These are phyloP conservation scores for Trichophyton mentagrophytes DNA, from an alignment of 2,329 filamentous ascomycete species.

Conservation along the genomic window DNA sequence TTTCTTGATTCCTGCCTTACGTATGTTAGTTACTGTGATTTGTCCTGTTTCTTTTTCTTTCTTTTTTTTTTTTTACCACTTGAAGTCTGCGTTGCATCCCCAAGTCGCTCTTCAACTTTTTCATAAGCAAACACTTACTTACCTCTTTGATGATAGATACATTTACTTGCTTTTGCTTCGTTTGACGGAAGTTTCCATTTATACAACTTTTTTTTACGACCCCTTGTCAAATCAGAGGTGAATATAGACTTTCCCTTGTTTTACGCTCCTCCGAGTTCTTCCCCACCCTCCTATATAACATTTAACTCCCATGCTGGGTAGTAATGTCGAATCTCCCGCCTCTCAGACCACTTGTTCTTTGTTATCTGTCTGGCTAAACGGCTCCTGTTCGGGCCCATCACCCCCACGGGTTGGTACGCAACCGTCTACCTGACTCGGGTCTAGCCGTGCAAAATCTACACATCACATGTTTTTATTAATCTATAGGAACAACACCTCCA, in stretches of 20 bases:
- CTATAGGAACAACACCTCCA: neutral
- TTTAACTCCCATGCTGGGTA: neutral
- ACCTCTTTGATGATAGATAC: neutral
- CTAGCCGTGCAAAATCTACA: neutral
- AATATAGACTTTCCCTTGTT: constrained; percentile 2
- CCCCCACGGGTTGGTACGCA: neutral
- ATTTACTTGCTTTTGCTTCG: no score
- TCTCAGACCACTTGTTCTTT: neutral
- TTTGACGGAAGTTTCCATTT: neutral
- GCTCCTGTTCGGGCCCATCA: neutral
- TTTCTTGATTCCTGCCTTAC: no score
- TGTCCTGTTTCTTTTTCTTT: neutral
- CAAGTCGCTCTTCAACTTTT: neutral
- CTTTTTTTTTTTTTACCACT: neutral
- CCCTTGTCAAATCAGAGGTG: neutral
- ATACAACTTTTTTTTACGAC: neutral
- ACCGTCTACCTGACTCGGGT: neutral
- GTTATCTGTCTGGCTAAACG: neutral
- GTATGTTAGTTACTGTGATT: no score
- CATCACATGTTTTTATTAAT: constrained; percentile 1
- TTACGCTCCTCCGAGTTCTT: neutral
- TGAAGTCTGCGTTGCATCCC: neutral
- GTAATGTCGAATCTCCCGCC: neutral
- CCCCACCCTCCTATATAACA: neutral
- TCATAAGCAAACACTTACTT: neutral